Percentiles rank a stretch among this genome's conserved stretches.
These are phyloP conservation scores for Chaetomium olivaceum DNA, from an alignment of 2,329 filamentous ascomycete species.

Conservation along the genomic window DNA sequence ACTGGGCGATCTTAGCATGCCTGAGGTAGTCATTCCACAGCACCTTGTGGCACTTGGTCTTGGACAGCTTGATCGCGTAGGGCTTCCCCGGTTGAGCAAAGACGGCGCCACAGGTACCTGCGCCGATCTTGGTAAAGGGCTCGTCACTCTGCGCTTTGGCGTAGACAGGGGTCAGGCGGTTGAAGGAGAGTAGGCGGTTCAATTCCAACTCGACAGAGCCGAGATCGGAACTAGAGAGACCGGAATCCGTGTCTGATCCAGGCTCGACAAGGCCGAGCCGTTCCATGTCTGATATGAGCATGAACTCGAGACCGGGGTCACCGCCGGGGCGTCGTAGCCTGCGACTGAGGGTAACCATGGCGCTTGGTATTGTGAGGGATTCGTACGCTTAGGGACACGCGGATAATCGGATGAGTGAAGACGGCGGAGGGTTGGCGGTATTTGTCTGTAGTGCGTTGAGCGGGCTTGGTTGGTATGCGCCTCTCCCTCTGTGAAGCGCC, in stretches of 20 bases:
- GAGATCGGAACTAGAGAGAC: background rate
- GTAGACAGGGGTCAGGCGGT: background rate
- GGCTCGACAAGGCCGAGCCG: background rate
- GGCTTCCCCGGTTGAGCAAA: background rate
- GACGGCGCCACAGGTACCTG: background rate
- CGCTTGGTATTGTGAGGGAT: background rate
- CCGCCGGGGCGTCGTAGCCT: background rate
- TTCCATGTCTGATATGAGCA: background rate
- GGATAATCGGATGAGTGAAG: background rate
- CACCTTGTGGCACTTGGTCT: background rate
- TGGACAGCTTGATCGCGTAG: constrained; percentile 1
- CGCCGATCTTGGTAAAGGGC: constrained; percentile 10
- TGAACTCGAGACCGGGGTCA: background rate
- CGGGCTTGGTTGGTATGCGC: background rate
- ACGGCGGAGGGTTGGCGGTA: background rate
- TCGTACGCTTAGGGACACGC: background rate
- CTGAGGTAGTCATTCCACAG: constrained; percentile 5
- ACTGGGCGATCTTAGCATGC: background rate
- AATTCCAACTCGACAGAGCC: background rate
- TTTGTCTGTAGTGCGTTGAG: background rate
- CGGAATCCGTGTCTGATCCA: background rate
- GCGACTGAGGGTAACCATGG: background rate
- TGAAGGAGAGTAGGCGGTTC: background rate
- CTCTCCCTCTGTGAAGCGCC: background rate
- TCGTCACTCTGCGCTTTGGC: background rate